Evolutionary conservation across 768 basidiomycete species (phyloP), one percentile per base, ranked within the genome.

Genomic region (Boletus sp.): DNA sequence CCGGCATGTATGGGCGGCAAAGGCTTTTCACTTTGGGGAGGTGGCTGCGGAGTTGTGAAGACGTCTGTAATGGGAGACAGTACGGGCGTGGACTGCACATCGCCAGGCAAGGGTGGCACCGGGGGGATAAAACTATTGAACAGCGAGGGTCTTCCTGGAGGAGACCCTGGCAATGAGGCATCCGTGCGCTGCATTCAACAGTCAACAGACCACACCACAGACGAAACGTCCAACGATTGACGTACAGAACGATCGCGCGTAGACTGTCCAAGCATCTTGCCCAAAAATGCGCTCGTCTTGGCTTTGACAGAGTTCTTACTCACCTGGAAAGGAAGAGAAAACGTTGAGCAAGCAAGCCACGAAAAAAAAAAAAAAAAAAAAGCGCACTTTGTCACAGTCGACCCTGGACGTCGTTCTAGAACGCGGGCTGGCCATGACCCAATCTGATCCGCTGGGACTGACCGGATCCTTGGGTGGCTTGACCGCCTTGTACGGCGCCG

Each of bases 231-330:
- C 23, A 57, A 23, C 7, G 10, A 35, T 41, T 47, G 58, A 69
- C 79, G 67, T 70, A 90, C 88, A 50, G 83, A 84, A 70, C 86
- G 82, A 67, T 90, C 87, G 46, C 87, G 78, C 30, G 82, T 77
- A 45, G 73, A 77, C 61, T 85, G 80, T 4, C 88, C 88, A 37
- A 86, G 72, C 84, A 93, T 86, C 71, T 85, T 90, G 3, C 88
- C 88, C 58, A 87, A 75, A 66, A 93, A 84, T 43, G 87, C 87
- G 62, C 81, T 87, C n/a, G 88, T 89, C 68, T 89, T 92, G 35
- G 83, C 79, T 57, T 88, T 74, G 53, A 92, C 84, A 7, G 88
- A 83, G 11, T 82, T 79, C 67, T 81, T 90, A 11, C 74, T 63
- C 29, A 72, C 15, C 69, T 70, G 9, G 13, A 2, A 23, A 25